Percentiles rank a stretch among this genome's conserved stretches.
Conservation (phyloP, 2,329 filamentous ascomycete genomes). For the Aureobasidium lini region DNA sequence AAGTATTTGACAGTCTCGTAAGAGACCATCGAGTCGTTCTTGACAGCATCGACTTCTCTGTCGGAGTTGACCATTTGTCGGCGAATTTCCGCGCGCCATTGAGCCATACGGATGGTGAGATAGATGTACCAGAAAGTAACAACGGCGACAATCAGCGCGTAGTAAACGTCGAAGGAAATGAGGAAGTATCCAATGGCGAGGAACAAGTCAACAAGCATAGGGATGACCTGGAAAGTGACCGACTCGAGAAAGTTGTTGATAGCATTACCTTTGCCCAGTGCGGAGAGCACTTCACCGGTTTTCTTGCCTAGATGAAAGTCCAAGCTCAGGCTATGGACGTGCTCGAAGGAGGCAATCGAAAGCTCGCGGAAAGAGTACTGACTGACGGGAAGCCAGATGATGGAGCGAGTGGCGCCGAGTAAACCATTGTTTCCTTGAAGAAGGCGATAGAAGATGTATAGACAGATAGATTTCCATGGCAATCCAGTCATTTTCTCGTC, state of each 20-base stretch:
- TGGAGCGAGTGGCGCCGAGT: constrained; percentile 71
- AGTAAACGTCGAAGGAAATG: constrained; percentile 74
- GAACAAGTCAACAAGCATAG: constrained; percentile 85
- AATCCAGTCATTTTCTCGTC: constrained; percentile 45
- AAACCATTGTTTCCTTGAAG: constrained; percentile 85
- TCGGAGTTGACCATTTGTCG: constrained; percentile 92
- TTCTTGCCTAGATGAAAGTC: constrained; percentile 97
- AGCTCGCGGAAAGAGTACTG: constrained; percentile 95
- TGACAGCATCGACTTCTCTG: constrained; percentile 91
- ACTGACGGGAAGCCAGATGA: constrained; percentile 92
- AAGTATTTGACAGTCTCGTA: constrained; percentile 74
- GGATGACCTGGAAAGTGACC: constrained; percentile 89
- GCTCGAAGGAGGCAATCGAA: constrained; percentile 91
- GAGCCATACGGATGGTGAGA: constrained; percentile 90
- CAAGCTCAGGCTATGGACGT: constrained; percentile 88
- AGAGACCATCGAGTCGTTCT: constrained; percentile 98
- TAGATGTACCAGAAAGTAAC: constrained; percentile 96
- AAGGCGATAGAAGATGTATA: constrained; percentile 72
- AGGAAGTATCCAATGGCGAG: constrained; percentile 80
- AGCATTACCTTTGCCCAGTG: constrained; percentile 88
- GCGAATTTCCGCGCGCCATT: constrained; percentile 83
- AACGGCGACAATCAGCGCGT: constrained; percentile 80
- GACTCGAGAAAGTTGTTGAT: constrained; percentile 97
- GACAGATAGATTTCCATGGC: constrained; percentile 65
- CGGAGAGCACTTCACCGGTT: constrained; percentile 91